Percentiles rank a stretch among this genome's conserved stretches.
phyloP scores from a whole-genome alignment of 352 stramenopile species.

The Pythium dissimile region DNA sequence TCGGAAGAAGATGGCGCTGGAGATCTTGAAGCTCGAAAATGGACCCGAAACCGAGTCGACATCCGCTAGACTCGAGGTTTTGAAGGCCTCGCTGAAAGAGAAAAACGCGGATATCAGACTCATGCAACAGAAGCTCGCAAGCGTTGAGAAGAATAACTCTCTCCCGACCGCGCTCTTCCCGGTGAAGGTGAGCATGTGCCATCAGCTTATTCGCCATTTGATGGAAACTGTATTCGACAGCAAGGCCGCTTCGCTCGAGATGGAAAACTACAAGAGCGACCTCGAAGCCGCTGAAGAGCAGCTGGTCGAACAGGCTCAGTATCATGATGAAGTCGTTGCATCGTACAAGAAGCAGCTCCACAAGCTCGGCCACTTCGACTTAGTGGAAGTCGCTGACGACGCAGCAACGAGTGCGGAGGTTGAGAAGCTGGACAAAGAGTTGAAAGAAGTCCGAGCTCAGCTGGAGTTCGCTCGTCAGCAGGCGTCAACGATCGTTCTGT shows the following conservation, averaged over 20 bases:
- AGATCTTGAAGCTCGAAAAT: slow-evolving; percentile 30
- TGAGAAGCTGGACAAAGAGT: slow-evolving; percentile 16
- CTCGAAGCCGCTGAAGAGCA: slow-evolving; percentile 30
- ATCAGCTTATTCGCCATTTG: slow-evolving; percentile 51
- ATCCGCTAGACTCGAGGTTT: slow-evolving; percentile 17
- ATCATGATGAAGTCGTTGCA: slow-evolving; percentile 20
- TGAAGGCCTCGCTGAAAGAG: slow-evolving; percentile 35
- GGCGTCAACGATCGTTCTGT: not conserved
- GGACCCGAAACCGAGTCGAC: not conserved
- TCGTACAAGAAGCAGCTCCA: slow-evolving; percentile 26
- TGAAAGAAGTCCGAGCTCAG: slow-evolving; percentile 21
- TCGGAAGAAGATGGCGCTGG: slow-evolving; percentile 42
- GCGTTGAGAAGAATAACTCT: slow-evolving; percentile 44
- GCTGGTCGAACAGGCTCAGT: slow-evolving; percentile 24
- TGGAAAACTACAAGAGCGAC: slow-evolving; percentile 36
- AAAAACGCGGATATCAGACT: slow-evolving; percentile 59
- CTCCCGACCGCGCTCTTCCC: slow-evolving; percentile 43
- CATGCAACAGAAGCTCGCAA: slow-evolving; percentile 59
- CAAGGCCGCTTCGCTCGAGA: slow-evolving; percentile 29
- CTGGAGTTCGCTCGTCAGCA: slow-evolving; percentile 14
- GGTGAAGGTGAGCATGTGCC: slow-evolving; percentile 32
- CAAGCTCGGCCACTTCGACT: slow-evolving; percentile 16
- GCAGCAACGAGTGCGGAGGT: not conserved
- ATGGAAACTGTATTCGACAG: slow-evolving; percentile 40
- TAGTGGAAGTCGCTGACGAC: not conserved